Conservation (phyloP, 2,329 filamentous ascomycete species). For the Sporothrix protearum region DNA sequence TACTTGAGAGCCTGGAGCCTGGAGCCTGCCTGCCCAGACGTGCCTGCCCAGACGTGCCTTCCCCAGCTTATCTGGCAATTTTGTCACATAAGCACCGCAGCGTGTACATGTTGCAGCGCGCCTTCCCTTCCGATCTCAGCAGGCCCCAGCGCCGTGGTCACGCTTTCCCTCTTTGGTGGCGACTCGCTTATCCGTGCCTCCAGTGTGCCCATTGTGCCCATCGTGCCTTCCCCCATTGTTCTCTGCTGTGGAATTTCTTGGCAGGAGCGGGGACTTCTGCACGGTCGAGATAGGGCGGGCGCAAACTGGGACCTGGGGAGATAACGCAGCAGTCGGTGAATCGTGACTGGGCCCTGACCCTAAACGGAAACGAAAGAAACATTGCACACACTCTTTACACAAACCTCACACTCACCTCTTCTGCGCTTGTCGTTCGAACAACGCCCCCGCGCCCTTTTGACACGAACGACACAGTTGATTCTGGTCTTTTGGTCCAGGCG, state of each 20-base stretch:
- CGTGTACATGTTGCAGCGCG: neutral
- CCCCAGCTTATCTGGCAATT: neutral
- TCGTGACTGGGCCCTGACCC: conserved; percentile 3
- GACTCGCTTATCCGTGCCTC: neutral
- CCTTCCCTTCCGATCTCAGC: neutral
- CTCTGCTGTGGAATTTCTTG: neutral
- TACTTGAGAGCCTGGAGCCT: neutral
- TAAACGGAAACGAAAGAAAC: conserved; percentile 3
- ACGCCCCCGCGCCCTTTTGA: too few relatives aligned
- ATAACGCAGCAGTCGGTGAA: neutral
- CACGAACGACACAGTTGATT: too few relatives aligned
- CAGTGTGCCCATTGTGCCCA: neutral
- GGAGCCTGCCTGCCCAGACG: neutral
- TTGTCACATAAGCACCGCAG: neutral
- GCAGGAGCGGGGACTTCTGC: conserved; percentile 6
- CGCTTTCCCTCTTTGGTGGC: neutral
- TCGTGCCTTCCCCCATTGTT: conserved; percentile 7
- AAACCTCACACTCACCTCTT: neutral
- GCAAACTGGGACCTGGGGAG: neutral
- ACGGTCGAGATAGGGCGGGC: conserved; percentile 12
- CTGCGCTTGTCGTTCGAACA: neutral
- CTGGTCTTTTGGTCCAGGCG: too few relatives aligned
- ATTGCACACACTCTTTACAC: neutral
- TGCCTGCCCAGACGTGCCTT: neutral
- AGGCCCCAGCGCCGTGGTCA: neutral